Base-by-base conservation (phyloP, 306 rosid genomes). In the Urtica urens region DNA sequence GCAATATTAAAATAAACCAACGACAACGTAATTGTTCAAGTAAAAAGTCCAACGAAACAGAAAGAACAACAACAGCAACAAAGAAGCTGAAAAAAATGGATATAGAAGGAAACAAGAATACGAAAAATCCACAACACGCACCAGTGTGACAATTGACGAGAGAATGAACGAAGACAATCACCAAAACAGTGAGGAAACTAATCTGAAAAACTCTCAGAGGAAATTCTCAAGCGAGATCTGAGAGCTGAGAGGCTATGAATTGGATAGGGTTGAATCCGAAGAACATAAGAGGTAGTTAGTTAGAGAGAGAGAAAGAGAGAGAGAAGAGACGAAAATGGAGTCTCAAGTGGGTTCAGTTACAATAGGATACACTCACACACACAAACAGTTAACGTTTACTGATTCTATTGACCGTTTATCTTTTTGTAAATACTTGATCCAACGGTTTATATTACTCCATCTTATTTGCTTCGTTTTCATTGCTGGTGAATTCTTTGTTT, bases 201-300 rank as follows among this genome's bases (percentile, higher is more conserved):
- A 40, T 20, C 12, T 6, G 2, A 40, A 28, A 43, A 41, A 7
- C 9, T 17, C 18, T 11, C 12, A 41, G 47, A 20, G 12, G 7
- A 41, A 12, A 18, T 38, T 15, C 15, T 39, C 12, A 7, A 3
- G 49, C 15, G 49, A 43, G 49, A 43, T 43, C 49, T 43, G 49
- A 19, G 49, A 23, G 15, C 6, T 6, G 10, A 44, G n/a, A 35
- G 11, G 40, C 17, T 19, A 3, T 41, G 46, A 1, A 4, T 14
- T 21, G 29, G 49, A 21, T 44, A 23, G 28, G 28, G 49, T 10
- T 44, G 49, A 44, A 44, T 44, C 49, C n/a, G 49, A 20, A 44
- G 49, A 44, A 44, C 28, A 23, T 7, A 10, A 43, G 24, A 10
- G 19, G 19, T n/a, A 23, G 49, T n/a, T 44, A 44, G 49, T 20